Conservation (phyloP, 495 filamentous ascomycete genomes). For the Penicillium longicatenatum region DNA sequence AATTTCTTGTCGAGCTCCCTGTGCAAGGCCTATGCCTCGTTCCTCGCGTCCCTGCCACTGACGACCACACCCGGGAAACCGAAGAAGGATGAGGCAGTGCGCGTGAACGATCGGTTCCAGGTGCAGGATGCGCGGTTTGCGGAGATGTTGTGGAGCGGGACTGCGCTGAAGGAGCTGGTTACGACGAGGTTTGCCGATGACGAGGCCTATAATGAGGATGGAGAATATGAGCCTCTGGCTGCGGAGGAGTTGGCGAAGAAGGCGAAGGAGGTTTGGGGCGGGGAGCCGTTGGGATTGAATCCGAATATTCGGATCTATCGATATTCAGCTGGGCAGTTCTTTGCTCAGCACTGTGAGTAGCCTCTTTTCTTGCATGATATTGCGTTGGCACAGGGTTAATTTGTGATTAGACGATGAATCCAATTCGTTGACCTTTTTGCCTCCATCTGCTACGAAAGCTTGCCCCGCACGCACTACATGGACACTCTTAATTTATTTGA, state of each 20-base stretch:
- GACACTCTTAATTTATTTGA: slow-evolving; percentile 89
- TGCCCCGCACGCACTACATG: slow-evolving; percentile 79
- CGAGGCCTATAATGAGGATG: slow-evolving; percentile 34
- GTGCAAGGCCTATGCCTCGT: slow-evolving; percentile 79
- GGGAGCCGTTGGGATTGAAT: slow-evolving; percentile 82
- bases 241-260: slow-evolving; percentile 6
- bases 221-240: slow-evolving; percentile 1
- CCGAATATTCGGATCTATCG: slow-evolving; percentile 89
- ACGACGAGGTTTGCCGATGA: slow-evolving; percentile 31
- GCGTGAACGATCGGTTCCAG: slow-evolving; percentile 92
- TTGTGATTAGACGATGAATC: slow-evolving; percentile 70
- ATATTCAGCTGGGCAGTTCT: slow-evolving; percentile 86
- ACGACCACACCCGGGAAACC: slow-evolving; percentile 81
- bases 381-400: background rate
- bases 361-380: background rate
- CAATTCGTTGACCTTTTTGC: slow-evolving; percentile 61
- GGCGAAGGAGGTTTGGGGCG: slow-evolving; percentile 65
- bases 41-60: slow-evolving; percentile 73
- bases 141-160: slow-evolving; percentile 65
- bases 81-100: slow-evolving; percentile 79
- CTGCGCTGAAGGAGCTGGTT: slow-evolving; percentile 36
- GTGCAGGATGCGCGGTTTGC: slow-evolving; percentile 76
- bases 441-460: slow-evolving; percentile 37
- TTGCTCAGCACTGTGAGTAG: slow-evolving; percentile 79
- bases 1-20: slow-evolving; percentile 79